Conservation (phyloP, 345 rosid genomes). For the Cochlearia excelsa region DNA sequence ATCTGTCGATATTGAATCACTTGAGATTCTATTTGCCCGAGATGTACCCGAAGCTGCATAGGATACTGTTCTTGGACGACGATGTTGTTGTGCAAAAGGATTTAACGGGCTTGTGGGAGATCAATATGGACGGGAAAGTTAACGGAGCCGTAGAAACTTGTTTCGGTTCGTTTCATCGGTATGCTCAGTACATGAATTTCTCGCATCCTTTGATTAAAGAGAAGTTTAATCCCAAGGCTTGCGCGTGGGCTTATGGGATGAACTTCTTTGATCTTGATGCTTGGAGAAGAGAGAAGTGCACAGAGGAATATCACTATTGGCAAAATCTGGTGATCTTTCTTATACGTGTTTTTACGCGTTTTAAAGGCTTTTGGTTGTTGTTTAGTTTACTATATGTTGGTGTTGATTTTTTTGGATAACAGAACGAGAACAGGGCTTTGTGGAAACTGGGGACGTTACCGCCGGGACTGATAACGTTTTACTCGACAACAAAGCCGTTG, state of each 20-base stretch:
- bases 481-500: constrained; percentile 88
- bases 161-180: constrained; percentile 94
- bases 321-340: constrained; percentile 67
- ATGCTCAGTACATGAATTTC: constrained; percentile 96
- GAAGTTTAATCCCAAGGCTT: constrained; percentile 93
- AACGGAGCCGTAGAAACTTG: constrained; percentile 98
- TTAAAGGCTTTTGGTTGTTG: background rate
- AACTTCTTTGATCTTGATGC: constrained; percentile 98
- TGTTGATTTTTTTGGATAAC: constrained; percentile 32
- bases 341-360: background rate
- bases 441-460: constrained; percentile 96
- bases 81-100: constrained; percentile 98
- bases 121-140: constrained; percentile 97
- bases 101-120: constrained; percentile 89
- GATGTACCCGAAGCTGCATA: constrained; percentile 87
- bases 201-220: constrained; percentile 89
- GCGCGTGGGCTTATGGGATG: constrained; percentile 99
- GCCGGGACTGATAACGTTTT: constrained; percentile 88
- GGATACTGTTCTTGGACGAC: constrained; percentile 85
- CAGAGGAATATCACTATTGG: constrained; percentile 98
- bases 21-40: constrained; percentile 93
- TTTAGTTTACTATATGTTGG: constrained; percentile 4
- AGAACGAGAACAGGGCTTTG: constrained; percentile 89
- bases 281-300: constrained; percentile 97
- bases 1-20: constrained; percentile 37